Conservation (phyloP, 148 eudicot species). For the Nyssa sinensis region DNA sequence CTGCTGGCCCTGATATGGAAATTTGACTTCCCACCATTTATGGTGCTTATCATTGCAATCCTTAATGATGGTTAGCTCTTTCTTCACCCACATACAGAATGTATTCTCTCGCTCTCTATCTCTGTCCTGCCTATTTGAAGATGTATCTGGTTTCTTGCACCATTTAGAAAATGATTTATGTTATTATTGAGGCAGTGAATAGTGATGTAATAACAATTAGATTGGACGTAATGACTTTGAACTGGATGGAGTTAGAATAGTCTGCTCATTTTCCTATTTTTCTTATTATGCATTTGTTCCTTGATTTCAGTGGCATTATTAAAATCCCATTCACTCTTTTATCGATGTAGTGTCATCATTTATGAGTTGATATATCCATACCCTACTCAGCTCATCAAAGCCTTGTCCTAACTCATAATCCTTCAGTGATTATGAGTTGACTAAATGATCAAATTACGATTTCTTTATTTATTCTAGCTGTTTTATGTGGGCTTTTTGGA, state of each 20-base stretch:
- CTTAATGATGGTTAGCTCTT: constrained; percentile 79
- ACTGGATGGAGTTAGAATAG: background rate
- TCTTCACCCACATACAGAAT: constrained; percentile 12
- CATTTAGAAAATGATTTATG: background rate
- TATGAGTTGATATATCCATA: no score
- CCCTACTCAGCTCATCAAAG: no score
- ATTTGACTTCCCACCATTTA: constrained; percentile 95
- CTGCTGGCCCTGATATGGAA: constrained; percentile 91
- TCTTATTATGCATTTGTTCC: background rate
- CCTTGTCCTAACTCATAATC: no score
- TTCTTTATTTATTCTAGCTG: background rate
- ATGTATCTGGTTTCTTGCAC: background rate
- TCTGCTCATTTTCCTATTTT: background rate
- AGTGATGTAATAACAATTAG: background rate
- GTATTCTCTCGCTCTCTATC: background rate
- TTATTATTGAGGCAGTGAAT: background rate
- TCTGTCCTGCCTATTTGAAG: background rate
- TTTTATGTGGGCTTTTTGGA: background rate
- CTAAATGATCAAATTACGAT: background rate
- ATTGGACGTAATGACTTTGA: constrained; percentile 1
- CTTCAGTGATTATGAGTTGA: no score
- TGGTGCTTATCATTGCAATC: constrained; percentile 98
- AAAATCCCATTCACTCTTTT: background rate
- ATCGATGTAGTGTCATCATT: background rate
- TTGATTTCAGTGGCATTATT: background rate